Evolutionary conservation across 441 rosid genomes (phyloP), one percentile per base, ranked within the genome.

Genomic region (Kokia cookei): DNA sequence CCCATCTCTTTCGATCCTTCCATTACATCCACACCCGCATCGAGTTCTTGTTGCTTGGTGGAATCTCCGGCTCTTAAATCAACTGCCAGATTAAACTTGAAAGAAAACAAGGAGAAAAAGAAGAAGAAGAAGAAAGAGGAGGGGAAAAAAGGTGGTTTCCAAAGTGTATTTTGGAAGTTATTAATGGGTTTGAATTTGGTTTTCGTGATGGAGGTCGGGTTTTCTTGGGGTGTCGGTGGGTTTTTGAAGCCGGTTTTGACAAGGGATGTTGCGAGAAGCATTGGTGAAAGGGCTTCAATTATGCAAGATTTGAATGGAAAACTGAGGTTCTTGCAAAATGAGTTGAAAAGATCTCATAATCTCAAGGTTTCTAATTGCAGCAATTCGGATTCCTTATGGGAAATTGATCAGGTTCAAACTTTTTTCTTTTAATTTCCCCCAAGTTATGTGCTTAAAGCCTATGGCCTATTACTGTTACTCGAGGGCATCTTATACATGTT

Each of bases 1-100:
- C 95, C 94, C 0, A 54, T 88, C 32, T 83, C 94, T n/a, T 87
- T 91, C 72, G 85, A 85, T 63, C 72, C 86, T 26, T 76, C 82
- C 0, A 2, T 74, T 1, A 58, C 88, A 64, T 85, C 96, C 51
- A 88, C 97, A 0, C 98, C 97, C 19, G 84, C 50, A 26, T 86
- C 97, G 4, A 78, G 71, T 74, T 63, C 73, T 71, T 76, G 76
- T 60, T 63, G 77, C 10, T 32, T 73, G 12, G 78, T 79, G 68
- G 78, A 77, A 22, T 78, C 96, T 64, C 84, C 86, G 0, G 72
- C 63, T 48, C 82, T 84, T 72, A 82, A 85, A 82, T 86, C 93
- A 9, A 74, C 85, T 1, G 84, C 82, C 42, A 84, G 83, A 50
- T 19, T 75, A 77, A 77, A 15, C 0, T 43, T 68, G 53, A n/a